Evolutionary conservation across 2,329 filamentous ascomycete species (phyloP), one percentile per base, ranked within the genome.

Genomic region (Colletotrichum gloeosporioides): DNA sequence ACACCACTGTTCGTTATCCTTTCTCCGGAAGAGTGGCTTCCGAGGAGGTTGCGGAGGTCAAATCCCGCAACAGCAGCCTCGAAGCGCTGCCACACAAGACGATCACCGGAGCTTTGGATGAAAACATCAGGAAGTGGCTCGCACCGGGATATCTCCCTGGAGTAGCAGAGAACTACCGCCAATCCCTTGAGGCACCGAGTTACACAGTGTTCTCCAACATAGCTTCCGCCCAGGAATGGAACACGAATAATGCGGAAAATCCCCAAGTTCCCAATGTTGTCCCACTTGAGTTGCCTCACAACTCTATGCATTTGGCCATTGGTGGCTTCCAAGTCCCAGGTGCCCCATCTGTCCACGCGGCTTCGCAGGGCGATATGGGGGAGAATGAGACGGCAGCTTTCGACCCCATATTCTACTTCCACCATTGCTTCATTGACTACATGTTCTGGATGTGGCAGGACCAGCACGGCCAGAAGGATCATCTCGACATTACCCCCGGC

Each of bases 311-410:
- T 64, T 78, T 83, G 15, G 79, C 81, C 31, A 67, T 83, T 31
- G 81, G 82, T 39, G 81, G 81, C 6, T 80, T 80, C 72, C 22
- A 64, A 8, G 22, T 70, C 2, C 71, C 55, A 3, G 18, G 10
- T 44, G 64, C 34, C 32, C 53, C 16, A n/a, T 25, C 69, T 18
- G 63, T 31, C 4, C 77, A 78, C 25, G 55, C 53, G n/a, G 80
- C 75, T 12, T 81, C 82, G 8, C 82, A 82, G 18, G 82, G 82
- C 9, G 82, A 83, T 73, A 83, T 83, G 81, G 82, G 81, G 5
- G 81, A 82, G 71, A 84, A 83, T 69, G 81, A 84, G n/a, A 83
- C 81, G 32, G 81, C 82, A 87, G 77, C 71, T 8, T 83, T 84
- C 49, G 82, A 84, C 63, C 81, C 81, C n/a, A 79, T 83, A 69